A percentile compares a stretch with the other conserved stretches of the same genome.
phyloP scores from a whole-genome alignment of 2,329 filamentous ascomycete species.

The Microcyclospora tardicrescens region DNA sequence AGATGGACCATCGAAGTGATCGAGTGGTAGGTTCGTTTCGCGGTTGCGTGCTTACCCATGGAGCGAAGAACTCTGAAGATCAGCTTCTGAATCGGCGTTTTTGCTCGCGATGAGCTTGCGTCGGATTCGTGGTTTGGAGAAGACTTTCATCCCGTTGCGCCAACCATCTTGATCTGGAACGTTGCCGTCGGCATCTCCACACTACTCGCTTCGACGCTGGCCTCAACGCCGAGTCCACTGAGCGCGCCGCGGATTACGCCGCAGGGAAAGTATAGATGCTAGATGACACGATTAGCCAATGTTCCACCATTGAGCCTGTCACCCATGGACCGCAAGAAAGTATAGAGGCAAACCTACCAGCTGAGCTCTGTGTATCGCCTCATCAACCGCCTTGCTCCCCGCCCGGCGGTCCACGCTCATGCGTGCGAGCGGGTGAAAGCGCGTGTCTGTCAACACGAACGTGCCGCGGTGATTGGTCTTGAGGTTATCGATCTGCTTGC shows the following conservation, averaged over 20 bases:
- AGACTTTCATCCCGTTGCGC: too few species aligned
- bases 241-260: conserved; percentile 86
- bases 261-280: conserved; percentile 94
- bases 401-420: conserved; percentile 62
- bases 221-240: conserved; percentile 79
- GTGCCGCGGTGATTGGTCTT: conserved; percentile 97
- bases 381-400: conserved; percentile 19
- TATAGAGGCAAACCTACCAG: conserved; percentile 44
- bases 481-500: conserved; percentile 95
- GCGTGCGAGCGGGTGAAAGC: conserved; percentile 74
- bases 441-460: conserved; percentile 87
- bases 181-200: conserved; percentile 75
- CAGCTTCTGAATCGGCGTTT: too few species aligned
- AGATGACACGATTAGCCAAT: background rate
- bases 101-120: too few species aligned
- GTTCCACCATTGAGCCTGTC: too few species aligned
- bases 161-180: conserved; percentile 79
- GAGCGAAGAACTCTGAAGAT: too few species aligned
- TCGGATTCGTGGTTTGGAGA: too few species aligned
- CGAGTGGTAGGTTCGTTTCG: too few species aligned
- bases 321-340: too few species aligned
- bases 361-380: conserved; percentile 56
- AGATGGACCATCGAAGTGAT: too few species aligned
- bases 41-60: too few species aligned
- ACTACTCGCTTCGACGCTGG: conserved; percentile 82